Evolutionary conservation across 2,329 filamentous ascomycete species (phyloP).

Genomic region (Aspergillus cejpii): DNA sequence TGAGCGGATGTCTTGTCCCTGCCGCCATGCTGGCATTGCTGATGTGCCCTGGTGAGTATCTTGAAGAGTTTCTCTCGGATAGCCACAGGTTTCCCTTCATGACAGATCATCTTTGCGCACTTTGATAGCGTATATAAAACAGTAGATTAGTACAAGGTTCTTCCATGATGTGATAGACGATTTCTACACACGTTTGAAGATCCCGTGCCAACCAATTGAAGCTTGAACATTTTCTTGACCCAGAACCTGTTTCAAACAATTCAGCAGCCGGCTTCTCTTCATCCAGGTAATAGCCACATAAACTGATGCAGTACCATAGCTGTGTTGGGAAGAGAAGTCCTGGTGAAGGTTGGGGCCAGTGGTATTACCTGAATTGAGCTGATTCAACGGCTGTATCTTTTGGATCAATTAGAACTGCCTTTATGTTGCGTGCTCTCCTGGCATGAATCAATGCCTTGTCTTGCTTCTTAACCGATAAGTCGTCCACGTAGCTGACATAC

Average conservation of each 20-base stretch:
- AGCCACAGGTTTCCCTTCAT: conserved; percentile 49
- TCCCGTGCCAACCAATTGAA: conserved; percentile 37
- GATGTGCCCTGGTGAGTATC: conserved; percentile 46
- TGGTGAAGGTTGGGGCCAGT: background rate
- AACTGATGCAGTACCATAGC: too few relatives aligned
- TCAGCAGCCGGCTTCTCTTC: background rate
- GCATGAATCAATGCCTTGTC: conserved; percentile 48
- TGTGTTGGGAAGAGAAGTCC: background rate
- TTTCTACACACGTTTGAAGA: conserved; percentile 33
- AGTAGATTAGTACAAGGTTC: background rate
- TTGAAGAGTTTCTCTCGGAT: conserved; percentile 48
- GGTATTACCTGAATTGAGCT: conserved; percentile 45
- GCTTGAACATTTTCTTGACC: conserved; percentile 50
- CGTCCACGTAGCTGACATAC: conserved; percentile 42
- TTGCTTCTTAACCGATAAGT: conserved; percentile 47
- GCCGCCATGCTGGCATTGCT: conserved; percentile 48
- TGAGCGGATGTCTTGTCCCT: conserved; percentile 49
- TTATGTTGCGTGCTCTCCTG: conserved; percentile 44
- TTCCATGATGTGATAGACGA: background rate
- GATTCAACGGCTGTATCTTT: conserved; percentile 47
- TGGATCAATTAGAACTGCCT: conserved; percentile 43
- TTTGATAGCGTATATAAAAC: conserved; percentile 12
- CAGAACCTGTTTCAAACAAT: conserved; percentile 38
- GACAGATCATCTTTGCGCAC: conserved; percentile 43
- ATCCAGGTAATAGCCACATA: background rate